phyloP scores from a whole-genome alignment of 2,329 filamentous ascomycete species.

The Fusarium sp. region DNA sequence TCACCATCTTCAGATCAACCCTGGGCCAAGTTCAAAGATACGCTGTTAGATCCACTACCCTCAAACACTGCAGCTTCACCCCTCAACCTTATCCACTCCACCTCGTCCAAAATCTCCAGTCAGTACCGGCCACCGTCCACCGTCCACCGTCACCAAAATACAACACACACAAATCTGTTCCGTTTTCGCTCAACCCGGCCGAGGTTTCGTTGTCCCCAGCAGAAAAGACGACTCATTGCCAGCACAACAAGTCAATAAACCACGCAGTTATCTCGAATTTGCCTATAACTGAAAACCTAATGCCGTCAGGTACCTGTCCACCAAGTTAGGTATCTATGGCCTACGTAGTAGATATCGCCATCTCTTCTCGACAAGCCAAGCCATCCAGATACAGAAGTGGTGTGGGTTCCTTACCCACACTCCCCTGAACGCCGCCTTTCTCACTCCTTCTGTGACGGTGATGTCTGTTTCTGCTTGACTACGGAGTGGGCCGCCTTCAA shows the following conservation, averaged over 20 bases:
- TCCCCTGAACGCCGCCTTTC: slow-evolving; percentile 13
- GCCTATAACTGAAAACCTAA: neutral
- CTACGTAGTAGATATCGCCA: slow-evolving; percentile 14
- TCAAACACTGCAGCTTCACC: slow-evolving; percentile 3
- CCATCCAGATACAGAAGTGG: neutral
- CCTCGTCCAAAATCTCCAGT: slow-evolving; percentile 19
- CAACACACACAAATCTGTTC: slow-evolving; percentile 28
- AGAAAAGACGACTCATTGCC: slow-evolving; percentile 17
- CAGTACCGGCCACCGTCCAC: slow-evolving; percentile 14
- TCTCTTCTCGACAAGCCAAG: slow-evolving; percentile 19
- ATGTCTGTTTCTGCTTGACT: slow-evolving; percentile 25
- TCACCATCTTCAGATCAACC: slow-evolving; percentile 22
- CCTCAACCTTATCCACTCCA: slow-evolving; percentile 23
- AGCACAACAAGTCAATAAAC: slow-evolving; percentile 30
- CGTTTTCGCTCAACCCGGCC: slow-evolving; percentile 21
- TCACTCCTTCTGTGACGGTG: slow-evolving; percentile 28
- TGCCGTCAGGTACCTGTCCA: slow-evolving; percentile 9
- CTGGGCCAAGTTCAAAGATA: slow-evolving; percentile 14
- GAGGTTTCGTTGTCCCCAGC: slow-evolving; percentile 31
- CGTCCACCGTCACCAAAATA: slow-evolving; percentile 26
- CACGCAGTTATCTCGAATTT: slow-evolving; percentile 8
- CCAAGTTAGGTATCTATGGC: slow-evolving; percentile 20
- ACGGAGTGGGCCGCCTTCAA: slow-evolving; percentile 31
- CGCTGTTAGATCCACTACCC: slow-evolving; percentile 11
- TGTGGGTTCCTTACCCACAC: neutral